Evolutionary conservation across 495 filamentous ascomycete species (phyloP).

Genomic region (Amorphotheca resinae): DNA sequence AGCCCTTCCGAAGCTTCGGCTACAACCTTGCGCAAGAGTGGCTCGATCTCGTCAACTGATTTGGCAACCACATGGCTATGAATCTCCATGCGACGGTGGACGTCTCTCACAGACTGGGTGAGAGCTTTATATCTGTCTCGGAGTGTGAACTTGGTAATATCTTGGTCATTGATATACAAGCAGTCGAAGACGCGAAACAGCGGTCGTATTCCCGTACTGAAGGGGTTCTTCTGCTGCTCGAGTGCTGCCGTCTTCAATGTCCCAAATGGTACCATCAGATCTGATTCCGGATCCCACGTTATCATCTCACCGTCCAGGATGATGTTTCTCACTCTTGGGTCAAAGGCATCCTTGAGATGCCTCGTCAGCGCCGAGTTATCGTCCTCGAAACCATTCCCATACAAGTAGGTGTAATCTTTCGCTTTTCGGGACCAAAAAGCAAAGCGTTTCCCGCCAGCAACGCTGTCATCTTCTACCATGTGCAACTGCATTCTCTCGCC

Average conservation of each 20-base stretch:
- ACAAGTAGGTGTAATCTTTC: slow-evolving; percentile 94
- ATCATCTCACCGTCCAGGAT: slow-evolving; percentile 98
- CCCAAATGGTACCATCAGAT: slow-evolving; percentile 79
- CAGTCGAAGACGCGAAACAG: slow-evolving; percentile 83
- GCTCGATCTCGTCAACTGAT: slow-evolving; percentile 60
- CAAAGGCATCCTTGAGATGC: slow-evolving; percentile 68
- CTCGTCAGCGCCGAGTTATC: slow-evolving; percentile 68
- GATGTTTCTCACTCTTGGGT: slow-evolving; percentile 61
- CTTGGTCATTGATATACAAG: slow-evolving; percentile 69
- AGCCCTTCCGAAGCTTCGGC: slow-evolving; percentile 83
- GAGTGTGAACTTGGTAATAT: slow-evolving; percentile 70
- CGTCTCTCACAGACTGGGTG: slow-evolving; percentile 46
- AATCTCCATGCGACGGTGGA: slow-evolving; percentile 69
- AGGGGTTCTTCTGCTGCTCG: slow-evolving; percentile 67
- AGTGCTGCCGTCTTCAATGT: slow-evolving; percentile 88
- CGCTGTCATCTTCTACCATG: slow-evolving; percentile 59
- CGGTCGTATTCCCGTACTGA: slow-evolving; percentile 57
- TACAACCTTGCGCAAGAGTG: slow-evolving; percentile 66
- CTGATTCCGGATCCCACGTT: slow-evolving; percentile 85
- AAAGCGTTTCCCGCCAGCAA: slow-evolving; percentile 62
- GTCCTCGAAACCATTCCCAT: slow-evolving; percentile 66
- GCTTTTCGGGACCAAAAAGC: slow-evolving; percentile 92
- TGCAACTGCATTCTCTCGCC: slow-evolving; percentile 97
- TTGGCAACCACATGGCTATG: slow-evolving; percentile 60
- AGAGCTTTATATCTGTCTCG: slow-evolving; percentile 71